A percentile compares a stretch with the other conserved stretches of the same genome.
phyloP scores from a whole-genome alignment of 1,284 basidiomycete genomes.

The Cystobasidiaceae sp. region DNA sequence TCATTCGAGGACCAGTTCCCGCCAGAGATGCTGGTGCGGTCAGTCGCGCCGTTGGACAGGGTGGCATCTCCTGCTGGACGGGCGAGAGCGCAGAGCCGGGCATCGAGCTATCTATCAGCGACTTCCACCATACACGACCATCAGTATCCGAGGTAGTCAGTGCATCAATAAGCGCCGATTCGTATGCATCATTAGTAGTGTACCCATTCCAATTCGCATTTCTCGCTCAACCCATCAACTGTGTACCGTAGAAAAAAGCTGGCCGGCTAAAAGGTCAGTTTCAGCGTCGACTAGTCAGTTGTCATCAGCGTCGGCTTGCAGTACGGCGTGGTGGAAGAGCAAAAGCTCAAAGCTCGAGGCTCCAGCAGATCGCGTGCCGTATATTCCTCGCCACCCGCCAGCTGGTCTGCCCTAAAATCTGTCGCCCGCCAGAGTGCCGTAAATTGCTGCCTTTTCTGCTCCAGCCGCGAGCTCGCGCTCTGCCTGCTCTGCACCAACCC shows the following conservation, averaged over 20 bases:
- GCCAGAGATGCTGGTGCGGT: background rate
- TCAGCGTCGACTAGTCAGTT: no score
- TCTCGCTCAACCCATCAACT: no score
- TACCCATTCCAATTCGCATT: no score
- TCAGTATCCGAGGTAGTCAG: no score
- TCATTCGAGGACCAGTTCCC: background rate
- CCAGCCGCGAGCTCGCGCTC: background rate
- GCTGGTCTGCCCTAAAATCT: background rate
- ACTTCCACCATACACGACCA: no score
- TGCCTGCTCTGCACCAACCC: background rate
- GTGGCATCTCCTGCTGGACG: background rate
- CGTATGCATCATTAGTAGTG: no score
- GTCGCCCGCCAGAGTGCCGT: background rate
- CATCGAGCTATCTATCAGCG: background rate
- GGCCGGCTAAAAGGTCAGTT: no score
- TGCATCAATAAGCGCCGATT: no score
- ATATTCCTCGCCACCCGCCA: background rate
- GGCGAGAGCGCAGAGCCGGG: background rate
- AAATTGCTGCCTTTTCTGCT: slow-evolving; percentile 3
- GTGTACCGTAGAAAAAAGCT: no score
- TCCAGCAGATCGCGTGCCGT: background rate
- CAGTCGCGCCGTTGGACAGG: background rate
- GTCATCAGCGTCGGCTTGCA: no score
- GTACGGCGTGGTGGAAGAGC: no score
- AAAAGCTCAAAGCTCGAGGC: background rate